Conservation (phyloP, 805 yeast species). For the Priceomyces carsonii region DNA sequence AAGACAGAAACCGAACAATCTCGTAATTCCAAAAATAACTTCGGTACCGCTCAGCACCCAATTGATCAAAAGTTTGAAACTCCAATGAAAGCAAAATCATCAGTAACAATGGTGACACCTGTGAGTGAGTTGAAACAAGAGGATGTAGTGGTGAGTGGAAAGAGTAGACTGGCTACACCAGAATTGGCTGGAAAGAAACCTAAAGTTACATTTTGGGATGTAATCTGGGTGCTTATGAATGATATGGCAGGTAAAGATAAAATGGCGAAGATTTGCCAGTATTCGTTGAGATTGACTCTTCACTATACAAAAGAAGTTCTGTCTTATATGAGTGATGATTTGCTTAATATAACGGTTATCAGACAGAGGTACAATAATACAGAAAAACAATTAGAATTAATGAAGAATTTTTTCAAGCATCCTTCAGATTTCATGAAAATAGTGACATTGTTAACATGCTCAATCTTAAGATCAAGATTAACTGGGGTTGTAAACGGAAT, state of each 20-base stretch:
- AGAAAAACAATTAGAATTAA: constrained; percentile 31
- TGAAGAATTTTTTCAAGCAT: constrained; percentile 34
- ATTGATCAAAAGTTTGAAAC: constrained; percentile 15
- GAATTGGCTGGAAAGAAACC: constrained; percentile 3
- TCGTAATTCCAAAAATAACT: no score
- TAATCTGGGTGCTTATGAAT: constrained; percentile 54
- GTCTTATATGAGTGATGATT: constrained; percentile 31
- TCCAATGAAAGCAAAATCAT: constrained; percentile 9
- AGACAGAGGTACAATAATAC: constrained; percentile 30
- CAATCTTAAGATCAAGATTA: constrained; percentile 40
- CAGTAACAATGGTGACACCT: constrained; percentile 8
- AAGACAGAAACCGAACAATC: constrained; percentile 7
- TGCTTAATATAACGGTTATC: constrained; percentile 31
- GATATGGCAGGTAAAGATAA: constrained; percentile 71
- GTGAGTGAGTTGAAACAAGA: constrained; percentile 5
- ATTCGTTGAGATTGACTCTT: constrained; percentile 53
- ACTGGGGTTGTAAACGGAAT: constrained; percentile 48
- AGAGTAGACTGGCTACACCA: constrained; percentile 6
- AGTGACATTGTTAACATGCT: constrained; percentile 35
- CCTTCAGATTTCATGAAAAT: constrained; percentile 39
- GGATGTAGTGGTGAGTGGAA: background rate
- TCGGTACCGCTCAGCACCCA: constrained; percentile 11
- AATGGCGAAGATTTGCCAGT: constrained; percentile 63
- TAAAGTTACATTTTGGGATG: constrained; percentile 33
- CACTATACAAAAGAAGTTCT: constrained; percentile 46